Percentiles rank a stretch among this genome's conserved stretches.
Conservation (phyloP, 768 basidiomycete genomes). For the Rhizopogon vinicolor region DNA sequence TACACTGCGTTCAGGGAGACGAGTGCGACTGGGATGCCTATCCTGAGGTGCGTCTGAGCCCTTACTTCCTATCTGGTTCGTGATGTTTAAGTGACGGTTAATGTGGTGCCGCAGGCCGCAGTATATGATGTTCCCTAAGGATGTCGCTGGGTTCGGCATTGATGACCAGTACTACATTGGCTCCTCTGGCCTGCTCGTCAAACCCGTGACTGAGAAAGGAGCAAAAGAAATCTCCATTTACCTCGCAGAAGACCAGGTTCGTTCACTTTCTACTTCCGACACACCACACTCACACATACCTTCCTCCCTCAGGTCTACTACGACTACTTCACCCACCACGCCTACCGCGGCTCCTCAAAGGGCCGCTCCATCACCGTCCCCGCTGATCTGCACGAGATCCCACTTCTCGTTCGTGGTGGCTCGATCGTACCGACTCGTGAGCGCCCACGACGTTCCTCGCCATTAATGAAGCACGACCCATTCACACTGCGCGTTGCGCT, state of each 20-base stretch:
- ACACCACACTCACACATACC: background rate
- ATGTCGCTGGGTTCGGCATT: constrained; percentile 77
- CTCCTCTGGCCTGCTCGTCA: constrained; percentile 81
- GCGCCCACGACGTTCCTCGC: constrained; percentile 80
- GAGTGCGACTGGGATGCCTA: constrained; percentile 73
- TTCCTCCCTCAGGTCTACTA: constrained; percentile 70
- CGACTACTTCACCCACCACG: constrained; percentile 75
- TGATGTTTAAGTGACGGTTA: background rate
- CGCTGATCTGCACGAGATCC: constrained; percentile 75
- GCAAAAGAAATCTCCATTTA: constrained; percentile 71
- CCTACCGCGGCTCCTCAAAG: constrained; percentile 58
- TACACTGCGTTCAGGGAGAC: constrained; percentile 97
- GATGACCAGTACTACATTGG: constrained; percentile 97
- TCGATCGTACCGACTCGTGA: constrained; percentile 86
- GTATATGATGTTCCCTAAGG: constrained; percentile 89
- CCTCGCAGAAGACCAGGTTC: constrained; percentile 79
- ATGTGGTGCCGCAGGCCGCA: constrained; percentile 66
- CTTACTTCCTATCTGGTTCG: background rate
- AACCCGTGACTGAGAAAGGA: constrained; percentile 80
- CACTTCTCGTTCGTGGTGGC: constrained; percentile 86
- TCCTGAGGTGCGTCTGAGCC: constrained; percentile 58
- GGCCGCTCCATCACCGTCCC: constrained; percentile 72
- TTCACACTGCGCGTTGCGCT: constrained; percentile 88
- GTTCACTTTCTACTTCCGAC: constrained; percentile 2
- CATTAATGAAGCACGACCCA: constrained; percentile 87